Percentiles rank a stretch among this genome's conserved stretches.
Conservation (phyloP, 2,329 filamentous ascomycete genomes). For the Scytalidium sp. region DNA sequence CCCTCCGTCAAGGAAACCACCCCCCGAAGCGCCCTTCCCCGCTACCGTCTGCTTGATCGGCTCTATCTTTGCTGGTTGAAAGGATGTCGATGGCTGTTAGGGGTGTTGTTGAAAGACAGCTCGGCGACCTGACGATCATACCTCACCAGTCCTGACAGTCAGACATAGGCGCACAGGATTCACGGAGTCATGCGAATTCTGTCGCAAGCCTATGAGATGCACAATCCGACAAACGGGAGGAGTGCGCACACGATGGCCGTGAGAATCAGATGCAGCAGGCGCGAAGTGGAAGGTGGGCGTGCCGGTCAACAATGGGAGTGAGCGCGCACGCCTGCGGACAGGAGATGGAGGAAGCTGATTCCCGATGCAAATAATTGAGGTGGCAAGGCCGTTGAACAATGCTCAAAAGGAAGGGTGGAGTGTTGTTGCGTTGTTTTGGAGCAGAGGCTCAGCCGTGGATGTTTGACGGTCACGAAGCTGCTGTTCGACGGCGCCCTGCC, state of each 20-base stretch:
- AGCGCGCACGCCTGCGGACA: neutral
- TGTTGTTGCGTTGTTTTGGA: neutral
- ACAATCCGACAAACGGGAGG: neutral
- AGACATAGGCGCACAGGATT: slow-evolving; percentile 22
- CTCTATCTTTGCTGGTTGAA: slow-evolving; percentile 30
- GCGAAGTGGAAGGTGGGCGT: neutral
- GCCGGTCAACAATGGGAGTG: neutral
- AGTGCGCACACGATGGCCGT: neutral
- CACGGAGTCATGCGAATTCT: neutral
- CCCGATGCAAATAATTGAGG: neutral
- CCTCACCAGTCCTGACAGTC: slow-evolving; percentile 20
- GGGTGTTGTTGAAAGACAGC: slow-evolving; percentile 9
- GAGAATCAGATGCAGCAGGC: neutral
- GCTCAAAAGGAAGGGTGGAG: neutral
- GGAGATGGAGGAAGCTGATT: neutral
- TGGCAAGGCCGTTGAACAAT: neutral
- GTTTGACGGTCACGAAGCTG: neutral
- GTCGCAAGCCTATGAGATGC: neutral
- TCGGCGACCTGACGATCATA: slow-evolving; percentile 22
- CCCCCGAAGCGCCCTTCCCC: slow-evolving; percentile 24
- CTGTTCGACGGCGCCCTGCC: neutral
- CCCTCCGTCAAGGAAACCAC: slow-evolving; percentile 20
- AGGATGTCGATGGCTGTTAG: slow-evolving; percentile 5
- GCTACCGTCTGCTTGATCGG: slow-evolving; percentile 21
- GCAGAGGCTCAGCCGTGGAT: neutral